Evolutionary conservation across 768 basidiomycete species (phyloP).

Genomic region (Lentinula sp.): DNA sequence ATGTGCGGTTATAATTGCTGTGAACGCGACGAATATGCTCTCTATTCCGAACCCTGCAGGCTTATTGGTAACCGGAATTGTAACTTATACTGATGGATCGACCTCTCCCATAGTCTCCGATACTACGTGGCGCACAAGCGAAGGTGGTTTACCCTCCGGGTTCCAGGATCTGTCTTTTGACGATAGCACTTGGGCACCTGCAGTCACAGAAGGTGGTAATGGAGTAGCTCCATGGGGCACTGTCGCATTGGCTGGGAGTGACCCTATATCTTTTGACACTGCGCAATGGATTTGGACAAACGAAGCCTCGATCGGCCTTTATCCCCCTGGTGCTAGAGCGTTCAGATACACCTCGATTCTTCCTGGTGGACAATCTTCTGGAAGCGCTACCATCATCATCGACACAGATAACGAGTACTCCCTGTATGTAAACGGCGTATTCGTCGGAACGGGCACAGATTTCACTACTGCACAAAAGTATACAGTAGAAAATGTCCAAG

Average conservation of each 20-base stretch:
- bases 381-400: slow-evolving; percentile 16
- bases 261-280: slow-evolving; percentile 11
- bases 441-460: slow-evolving; percentile 12
- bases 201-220: slow-evolving; percentile 14
- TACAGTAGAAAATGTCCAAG: background rate
- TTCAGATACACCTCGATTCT: slow-evolving; percentile 21
- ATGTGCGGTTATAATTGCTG: slow-evolving; percentile 17
- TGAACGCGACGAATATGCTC: slow-evolving; percentile 22
- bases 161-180: slow-evolving; percentile 17
- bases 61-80: slow-evolving; percentile 17
- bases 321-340: slow-evolving; percentile 17
- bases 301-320: slow-evolving; percentile 3
- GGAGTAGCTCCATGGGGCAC: slow-evolving; percentile 21
- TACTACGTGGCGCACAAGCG: slow-evolving; percentile 16
- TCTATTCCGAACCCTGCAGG: slow-evolving; percentile 16
- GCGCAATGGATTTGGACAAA: slow-evolving; percentile 25
- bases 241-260: slow-evolving; percentile 14
- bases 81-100: slow-evolving; percentile 22
- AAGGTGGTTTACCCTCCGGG: slow-evolving; percentile 14
- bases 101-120: slow-evolving; percentile 17
- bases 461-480: background rate
- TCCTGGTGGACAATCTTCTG: slow-evolving; percentile 16
- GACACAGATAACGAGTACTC: slow-evolving; percentile 23
- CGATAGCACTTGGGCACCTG: slow-evolving; percentile 17
- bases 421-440: slow-evolving; percentile 21